These are phyloP conservation scores for Lippia alba DNA, from an alignment of 305 asterid genomes.

Conservation along the genomic window DNA sequence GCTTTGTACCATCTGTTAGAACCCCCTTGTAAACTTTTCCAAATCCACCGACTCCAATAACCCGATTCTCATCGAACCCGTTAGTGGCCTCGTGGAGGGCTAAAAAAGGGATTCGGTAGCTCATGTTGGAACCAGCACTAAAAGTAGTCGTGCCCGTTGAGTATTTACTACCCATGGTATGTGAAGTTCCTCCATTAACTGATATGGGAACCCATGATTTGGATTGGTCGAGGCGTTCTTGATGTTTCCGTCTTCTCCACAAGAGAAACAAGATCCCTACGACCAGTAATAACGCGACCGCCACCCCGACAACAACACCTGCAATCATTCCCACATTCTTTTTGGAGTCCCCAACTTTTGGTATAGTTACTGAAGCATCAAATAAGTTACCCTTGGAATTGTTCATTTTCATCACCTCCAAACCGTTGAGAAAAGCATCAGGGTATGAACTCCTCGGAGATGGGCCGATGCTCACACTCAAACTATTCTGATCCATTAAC, in stretches of 20 bases:
- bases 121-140: constrained; percentile 48
- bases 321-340: constrained; percentile 54
- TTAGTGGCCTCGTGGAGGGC: constrained; percentile 63
- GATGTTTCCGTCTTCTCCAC: constrained; percentile 43
- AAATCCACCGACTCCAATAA: constrained; percentile 77
- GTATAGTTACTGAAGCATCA: constrained; percentile 30
- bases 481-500: constrained; percentile 31
- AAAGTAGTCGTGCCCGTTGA: constrained; percentile 45
- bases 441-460: constrained; percentile 46
- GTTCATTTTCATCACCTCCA: constrained; percentile 72
- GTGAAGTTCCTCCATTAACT: constrained; percentile 52
- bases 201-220: constrained; percentile 73
- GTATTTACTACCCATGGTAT: constrained; percentile 57
- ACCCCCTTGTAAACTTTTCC: constrained; percentile 77
- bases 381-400: constrained; percentile 53
- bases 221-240: constrained; percentile 45
- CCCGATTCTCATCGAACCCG: constrained; percentile 61
- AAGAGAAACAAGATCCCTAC: constrained; percentile 40
- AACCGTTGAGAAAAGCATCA: constrained; percentile 67
- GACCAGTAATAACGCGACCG: constrained; percentile 37
- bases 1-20: constrained; percentile 52
- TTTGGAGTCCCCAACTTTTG: constrained; percentile 38
- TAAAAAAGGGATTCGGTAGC: constrained; percentile 62
- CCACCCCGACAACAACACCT: constrained; percentile 50
- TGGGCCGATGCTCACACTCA: constrained; percentile 67